Evolutionary conservation across 129 eudicot genomes (phyloP).

Genomic region (Lonicera japonica): DNA sequence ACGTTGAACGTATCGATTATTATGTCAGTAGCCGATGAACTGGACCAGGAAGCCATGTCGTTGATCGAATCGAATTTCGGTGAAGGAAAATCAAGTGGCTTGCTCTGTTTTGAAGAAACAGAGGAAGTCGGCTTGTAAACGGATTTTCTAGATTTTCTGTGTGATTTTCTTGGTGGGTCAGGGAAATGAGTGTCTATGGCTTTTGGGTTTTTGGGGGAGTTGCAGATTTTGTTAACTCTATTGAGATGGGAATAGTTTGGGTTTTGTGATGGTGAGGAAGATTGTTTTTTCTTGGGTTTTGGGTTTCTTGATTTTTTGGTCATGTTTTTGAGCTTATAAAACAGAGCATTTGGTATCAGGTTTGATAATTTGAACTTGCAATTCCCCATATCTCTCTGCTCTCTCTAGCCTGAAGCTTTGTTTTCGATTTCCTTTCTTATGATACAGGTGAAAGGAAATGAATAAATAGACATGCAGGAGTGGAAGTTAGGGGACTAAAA

Average conservation of each 20-base stretch:
- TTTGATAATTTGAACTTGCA: constrained; percentile 62
- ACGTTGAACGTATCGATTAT: constrained; percentile 23
- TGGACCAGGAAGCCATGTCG: neutral
- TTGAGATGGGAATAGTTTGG: constrained; percentile 1
- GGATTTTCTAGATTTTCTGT: constrained; percentile 40
- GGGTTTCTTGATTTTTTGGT: constrained; percentile 29
- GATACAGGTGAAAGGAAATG: constrained; percentile 9
- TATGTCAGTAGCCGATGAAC: constrained; percentile 25
- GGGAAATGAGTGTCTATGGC: constrained; percentile 37
- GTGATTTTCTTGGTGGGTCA: constrained; percentile 37
- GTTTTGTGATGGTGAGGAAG: constrained; percentile 21
- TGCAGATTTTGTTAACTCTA: constrained; percentile 20
- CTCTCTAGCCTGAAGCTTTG: too few species aligned
- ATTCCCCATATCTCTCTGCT: constrained; percentile 48
- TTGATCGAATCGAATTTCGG: constrained; percentile 23
- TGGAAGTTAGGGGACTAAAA: neutral
- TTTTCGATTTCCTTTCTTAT: constrained; percentile 7
- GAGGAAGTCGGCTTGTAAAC: constrained; percentile 35
- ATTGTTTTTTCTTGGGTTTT: constrained; percentile 27
- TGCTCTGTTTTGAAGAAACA: neutral
- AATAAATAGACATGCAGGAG: constrained; percentile 10
- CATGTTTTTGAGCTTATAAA: constrained; percentile 77
- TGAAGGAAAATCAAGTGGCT: constrained; percentile 18
- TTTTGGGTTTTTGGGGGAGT: constrained; percentile 27
- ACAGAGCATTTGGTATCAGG: constrained; percentile 87